Base-by-base conservation (phyloP, 176 grass and related monocot genomes). In the Neostapfia colusana region DNA sequence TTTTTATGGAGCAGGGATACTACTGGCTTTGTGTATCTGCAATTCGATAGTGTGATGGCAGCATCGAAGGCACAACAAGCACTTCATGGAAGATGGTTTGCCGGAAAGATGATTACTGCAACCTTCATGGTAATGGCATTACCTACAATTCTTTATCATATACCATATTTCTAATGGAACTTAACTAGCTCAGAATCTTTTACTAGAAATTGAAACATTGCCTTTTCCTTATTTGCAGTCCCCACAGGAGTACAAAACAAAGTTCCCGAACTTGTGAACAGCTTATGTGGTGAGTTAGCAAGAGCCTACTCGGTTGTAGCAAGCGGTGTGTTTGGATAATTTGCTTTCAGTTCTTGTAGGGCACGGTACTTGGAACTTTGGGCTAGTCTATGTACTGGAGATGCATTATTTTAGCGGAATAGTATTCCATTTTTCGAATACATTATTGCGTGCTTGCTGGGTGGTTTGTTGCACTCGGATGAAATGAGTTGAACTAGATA, bases 101-200 rank as follows among this genome's bases (percentile, higher is more conserved):
- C 95, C 4, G 89, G 95, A 78, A 99, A 99, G 85, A 99, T 95
- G 91, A 99, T 99, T 43, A 99, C 85, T 15, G 91, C 91, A 9
- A 92, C 84, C 64, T 99, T 85, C 80, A 87, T 99, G 95, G 95
- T 99, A 82, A 72, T 46, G 50, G 13, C 6, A 12, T 62, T 0
- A 49, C 43, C 17, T 37, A 60, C 4, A 35, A 36, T 39, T 25
- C 24, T 69, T 62, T 16, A 16, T 62, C 16, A 21, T 26, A 6
- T n/a, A 8, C 45, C 16, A 28, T 68, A 4, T 43, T 20, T 48
- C 2, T 35, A 34, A 48, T 63, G 16, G 24, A 26, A 61, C 4
- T 23, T 16, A 12, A 7, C 7, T 58, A 40, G 1, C 39, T 36
- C 6, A 25, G 42, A 62, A 53, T 44, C n/a, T 70, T 7, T 20